Evolutionary conservation across 1,284 basidiomycete species (phyloP).

Genomic region (Sporisorium exsertum): DNA sequence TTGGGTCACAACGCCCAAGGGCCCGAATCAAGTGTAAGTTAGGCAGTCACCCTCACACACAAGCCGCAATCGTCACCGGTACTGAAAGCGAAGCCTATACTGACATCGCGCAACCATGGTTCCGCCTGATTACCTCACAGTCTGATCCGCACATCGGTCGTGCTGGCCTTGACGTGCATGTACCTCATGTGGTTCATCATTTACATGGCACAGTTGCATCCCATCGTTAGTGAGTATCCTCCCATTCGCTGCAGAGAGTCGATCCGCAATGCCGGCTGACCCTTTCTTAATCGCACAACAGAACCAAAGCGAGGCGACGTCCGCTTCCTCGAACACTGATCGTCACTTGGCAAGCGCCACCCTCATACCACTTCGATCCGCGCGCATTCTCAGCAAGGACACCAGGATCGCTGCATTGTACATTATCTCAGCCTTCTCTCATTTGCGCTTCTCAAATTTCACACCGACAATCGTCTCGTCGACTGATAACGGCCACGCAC

Average conservation of each 20-base stretch:
- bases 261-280: conserved; percentile 1
- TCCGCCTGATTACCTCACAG: too few relatives aligned
- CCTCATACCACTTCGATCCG: conserved; percentile 9
- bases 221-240: conserved; percentile 64
- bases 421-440: conserved; percentile 9
- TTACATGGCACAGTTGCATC: conserved; percentile 68
- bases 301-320: conserved; percentile 63
- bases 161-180: conserved; percentile 65
- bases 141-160: conserved; percentile 62
- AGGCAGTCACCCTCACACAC: too few relatives aligned
- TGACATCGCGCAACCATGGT: neutral
- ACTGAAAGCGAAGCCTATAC: too few relatives aligned
- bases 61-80: neutral
- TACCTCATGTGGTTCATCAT: conserved; percentile 69
- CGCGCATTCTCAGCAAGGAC: neutral
- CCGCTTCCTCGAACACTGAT: conserved; percentile 54
- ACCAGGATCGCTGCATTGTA: conserved; percentile 15
- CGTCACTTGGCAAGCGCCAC: neutral
- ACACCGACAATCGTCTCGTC: neutral
- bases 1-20: conserved; percentile 65
- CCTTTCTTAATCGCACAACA: conserved; percentile 11
- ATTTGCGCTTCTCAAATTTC: neutral
- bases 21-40: conserved; percentile 68
- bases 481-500: neutral
- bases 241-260: neutral